Percentiles rank a stretch among this genome's conserved stretches.
These are phyloP conservation scores for Mariannaea sp. DNA, from an alignment of 2,329 filamentous ascomycete species.

Conservation along the genomic window DNA sequence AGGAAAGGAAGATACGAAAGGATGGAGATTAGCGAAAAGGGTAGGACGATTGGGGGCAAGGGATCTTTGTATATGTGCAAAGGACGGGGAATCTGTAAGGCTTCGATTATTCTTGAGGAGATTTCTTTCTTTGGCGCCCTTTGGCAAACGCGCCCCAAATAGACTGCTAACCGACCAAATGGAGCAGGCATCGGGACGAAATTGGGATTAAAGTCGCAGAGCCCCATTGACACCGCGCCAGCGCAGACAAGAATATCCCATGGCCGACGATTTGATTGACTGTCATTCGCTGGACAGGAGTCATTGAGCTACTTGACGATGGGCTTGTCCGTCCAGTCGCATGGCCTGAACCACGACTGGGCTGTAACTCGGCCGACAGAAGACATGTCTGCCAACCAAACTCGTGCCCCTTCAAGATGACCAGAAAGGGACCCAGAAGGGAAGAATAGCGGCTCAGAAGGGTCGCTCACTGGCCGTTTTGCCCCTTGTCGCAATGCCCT, in stretches of 20 bases:
- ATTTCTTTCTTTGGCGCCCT: conserved; percentile 16
- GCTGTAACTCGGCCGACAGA: conserved; percentile 12
- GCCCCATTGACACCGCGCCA: conserved; percentile 11
- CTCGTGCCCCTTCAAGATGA: not conserved
- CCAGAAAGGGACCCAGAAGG: too few species aligned
- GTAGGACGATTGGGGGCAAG: conserved; percentile 4
- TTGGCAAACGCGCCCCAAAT: not conserved
- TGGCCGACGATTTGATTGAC: not conserved
- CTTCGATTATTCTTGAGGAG: not conserved
- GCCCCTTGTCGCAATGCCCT: not conserved
- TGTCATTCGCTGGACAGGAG: not conserved
- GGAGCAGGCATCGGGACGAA: not conserved
- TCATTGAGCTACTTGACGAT: not conserved
- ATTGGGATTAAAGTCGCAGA: not conserved
- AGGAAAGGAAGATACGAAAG: not conserved
- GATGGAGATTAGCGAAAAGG: conserved; percentile 19
- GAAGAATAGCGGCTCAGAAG: not conserved
- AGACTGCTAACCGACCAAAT: conserved; percentile 4
- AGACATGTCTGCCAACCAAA: conserved; percentile 12
- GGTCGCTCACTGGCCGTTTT: conserved; percentile 6
- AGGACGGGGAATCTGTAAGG: not conserved
- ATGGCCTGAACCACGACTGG: conserved; percentile 7
- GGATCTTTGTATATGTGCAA: conserved; percentile 16
- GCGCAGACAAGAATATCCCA: conserved; percentile 7
- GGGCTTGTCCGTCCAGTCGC: conserved; percentile 20